Conservation (phyloP, 2,329 filamentous ascomycete species). For the Aspergillus calidoustus region DNA sequence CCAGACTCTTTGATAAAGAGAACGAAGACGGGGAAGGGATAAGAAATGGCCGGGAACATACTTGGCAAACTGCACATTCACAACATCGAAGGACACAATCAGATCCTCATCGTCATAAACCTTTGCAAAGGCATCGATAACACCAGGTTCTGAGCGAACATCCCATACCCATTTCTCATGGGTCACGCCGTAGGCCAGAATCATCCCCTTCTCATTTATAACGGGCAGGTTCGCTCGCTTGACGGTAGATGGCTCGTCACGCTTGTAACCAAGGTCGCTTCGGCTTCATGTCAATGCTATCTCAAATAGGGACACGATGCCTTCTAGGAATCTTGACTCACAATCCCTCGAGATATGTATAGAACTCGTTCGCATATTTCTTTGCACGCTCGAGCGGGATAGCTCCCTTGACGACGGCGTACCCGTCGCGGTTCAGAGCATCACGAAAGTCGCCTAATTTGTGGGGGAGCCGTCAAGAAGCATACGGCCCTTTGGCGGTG, state of each 20-base stretch:
- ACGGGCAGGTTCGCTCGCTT: constrained; percentile 39
- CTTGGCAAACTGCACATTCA: constrained; percentile 52
- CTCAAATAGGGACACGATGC: too few relatives aligned
- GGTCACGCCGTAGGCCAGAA: constrained; percentile 50
- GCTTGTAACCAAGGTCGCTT: constrained; percentile 41
- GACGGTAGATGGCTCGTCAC: constrained; percentile 39
- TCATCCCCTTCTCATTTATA: constrained; percentile 56
- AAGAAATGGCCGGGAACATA: neutral
- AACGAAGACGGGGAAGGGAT: too few relatives aligned
- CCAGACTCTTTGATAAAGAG: neutral
- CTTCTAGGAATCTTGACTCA: constrained; percentile 14
- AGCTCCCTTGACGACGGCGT: constrained; percentile 51
- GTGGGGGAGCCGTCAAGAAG: constrained; percentile 25
- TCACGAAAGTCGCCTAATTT: constrained; percentile 30
- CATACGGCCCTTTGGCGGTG: constrained; percentile 23
- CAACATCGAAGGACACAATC: constrained; percentile 55
- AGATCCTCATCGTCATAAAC: constrained; percentile 52
- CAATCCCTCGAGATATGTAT: constrained; percentile 29
- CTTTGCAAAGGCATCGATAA: constrained; percentile 53
- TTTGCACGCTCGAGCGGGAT: constrained; percentile 47
- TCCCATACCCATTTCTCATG: constrained; percentile 57
- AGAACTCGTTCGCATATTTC: constrained; percentile 32
- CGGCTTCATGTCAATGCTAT: neutral
- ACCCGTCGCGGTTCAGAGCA: constrained; percentile 45
- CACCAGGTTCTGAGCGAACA: constrained; percentile 52